Conservation (phyloP, 2,329 filamentous ascomycete genomes). For the Arthrinium phaeospermum region DNA sequence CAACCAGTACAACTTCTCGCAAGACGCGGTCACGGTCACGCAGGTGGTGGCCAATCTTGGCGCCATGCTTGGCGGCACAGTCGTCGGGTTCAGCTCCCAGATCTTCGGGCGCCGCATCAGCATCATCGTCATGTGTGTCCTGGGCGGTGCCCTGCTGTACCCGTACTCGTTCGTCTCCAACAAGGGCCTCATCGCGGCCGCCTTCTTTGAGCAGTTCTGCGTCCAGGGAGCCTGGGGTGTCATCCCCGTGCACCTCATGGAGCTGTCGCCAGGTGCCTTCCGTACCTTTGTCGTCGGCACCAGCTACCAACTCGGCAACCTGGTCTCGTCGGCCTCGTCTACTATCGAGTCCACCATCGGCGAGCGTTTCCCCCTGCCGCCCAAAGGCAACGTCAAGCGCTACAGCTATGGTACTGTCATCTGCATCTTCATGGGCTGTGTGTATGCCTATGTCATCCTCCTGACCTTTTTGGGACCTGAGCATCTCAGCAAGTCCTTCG, state of each 20-base stretch:
- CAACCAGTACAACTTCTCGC: constrained; percentile 58
- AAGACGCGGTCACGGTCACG: constrained; percentile 68
- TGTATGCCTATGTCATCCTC: constrained; percentile 68
- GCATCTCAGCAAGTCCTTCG: constrained; percentile 57
- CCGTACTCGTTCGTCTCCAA: constrained; percentile 76
- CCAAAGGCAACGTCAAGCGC: constrained; percentile 54
- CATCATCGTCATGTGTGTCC: constrained; percentile 67
- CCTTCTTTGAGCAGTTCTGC: constrained; percentile 84
- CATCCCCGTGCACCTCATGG: constrained; percentile 80
- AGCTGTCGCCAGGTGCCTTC: constrained; percentile 74
- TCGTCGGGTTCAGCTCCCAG: constrained; percentile 71
- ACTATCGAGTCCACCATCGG: constrained; percentile 80
- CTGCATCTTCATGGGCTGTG: constrained; percentile 89
- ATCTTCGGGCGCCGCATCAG: constrained; percentile 72
- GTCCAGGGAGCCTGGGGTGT: constrained; percentile 80
- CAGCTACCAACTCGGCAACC: constrained; percentile 78
- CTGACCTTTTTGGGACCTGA: constrained; percentile 69
- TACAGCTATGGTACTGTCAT: constrained; percentile 85
- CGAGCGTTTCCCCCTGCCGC: constrained; percentile 73
- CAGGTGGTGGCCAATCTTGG: constrained; percentile 76
- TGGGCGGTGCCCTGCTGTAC: constrained; percentile 80
- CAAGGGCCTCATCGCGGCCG: constrained; percentile 73
- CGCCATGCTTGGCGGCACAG: constrained; percentile 70
- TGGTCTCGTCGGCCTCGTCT: constrained; percentile 70
- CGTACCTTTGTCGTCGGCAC: constrained; percentile 78